Conservation (phyloP, 2,329 filamentous ascomycete genomes). For the Penicillium sp. region DNA sequence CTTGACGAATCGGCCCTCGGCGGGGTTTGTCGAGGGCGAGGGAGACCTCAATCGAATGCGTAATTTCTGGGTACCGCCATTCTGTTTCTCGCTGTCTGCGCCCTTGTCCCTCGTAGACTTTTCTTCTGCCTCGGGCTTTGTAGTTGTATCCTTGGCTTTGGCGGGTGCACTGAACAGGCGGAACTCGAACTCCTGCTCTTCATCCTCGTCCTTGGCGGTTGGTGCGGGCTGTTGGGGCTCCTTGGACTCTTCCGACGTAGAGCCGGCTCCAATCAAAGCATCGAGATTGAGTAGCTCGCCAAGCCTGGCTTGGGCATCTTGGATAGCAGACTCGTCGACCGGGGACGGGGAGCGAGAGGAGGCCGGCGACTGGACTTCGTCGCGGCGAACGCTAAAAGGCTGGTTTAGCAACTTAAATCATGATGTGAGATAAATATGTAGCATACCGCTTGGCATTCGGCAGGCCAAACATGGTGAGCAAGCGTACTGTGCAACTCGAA, state of each 20-base stretch:
- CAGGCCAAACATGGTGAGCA: conserved; percentile 36
- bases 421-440: not conserved
- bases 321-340: conserved; percentile 25
- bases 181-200: conserved; percentile 47
- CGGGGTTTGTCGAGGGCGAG: conserved; percentile 29
- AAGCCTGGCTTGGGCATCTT: conserved; percentile 33
- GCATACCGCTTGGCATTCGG: conserved; percentile 37
- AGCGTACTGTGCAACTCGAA: not conserved
- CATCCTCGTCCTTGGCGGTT: conserved; percentile 26
- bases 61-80: conserved; percentile 34
- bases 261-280: conserved; percentile 12
- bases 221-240: not conserved
- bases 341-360: conserved; percentile 34
- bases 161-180: conserved; percentile 39
- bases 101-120: not conserved
- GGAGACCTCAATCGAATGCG: conserved; percentile 42
- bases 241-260: conserved; percentile 5
- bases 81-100: not conserved
- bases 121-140: not conserved
- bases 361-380: conserved; percentile 33
- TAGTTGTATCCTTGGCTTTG: conserved; percentile 12
- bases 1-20: conserved; percentile 40
- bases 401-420: not conserved
- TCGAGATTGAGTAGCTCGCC: conserved; percentile 36
- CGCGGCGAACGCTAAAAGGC: conserved; percentile 33